These are phyloP conservation scores for Hamigera avellanea DNA, from an alignment of 495 filamentous ascomycete species.

Conservation along the genomic window DNA sequence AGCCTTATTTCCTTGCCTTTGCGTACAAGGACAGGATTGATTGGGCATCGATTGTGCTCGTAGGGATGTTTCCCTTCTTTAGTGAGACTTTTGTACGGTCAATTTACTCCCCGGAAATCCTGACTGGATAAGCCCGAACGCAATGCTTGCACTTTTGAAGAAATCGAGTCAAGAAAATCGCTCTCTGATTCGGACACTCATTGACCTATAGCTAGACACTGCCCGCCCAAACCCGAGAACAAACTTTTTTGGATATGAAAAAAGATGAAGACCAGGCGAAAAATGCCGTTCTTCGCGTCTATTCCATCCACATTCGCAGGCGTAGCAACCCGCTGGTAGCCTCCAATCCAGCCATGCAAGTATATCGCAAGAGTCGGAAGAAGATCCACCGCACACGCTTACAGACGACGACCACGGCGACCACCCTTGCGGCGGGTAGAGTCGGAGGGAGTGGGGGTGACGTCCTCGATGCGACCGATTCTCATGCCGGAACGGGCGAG, in stretches of 20 bases:
- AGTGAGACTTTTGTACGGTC: too few species aligned
- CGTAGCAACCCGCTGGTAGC: constrained; percentile 20
- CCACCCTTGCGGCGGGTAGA: constrained; percentile 98
- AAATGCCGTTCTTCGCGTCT: constrained; percentile 46
- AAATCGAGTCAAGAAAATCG: too few species aligned
- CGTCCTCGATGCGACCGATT: constrained; percentile 99
- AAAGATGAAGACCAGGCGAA: constrained; percentile 44
- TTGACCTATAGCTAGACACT: neutral
- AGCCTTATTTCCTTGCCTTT: too few species aligned
- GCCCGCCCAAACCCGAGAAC: constrained; percentile 11
- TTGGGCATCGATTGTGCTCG: too few species aligned
- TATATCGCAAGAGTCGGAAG: constrained; percentile 14
- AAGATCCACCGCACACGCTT: constrained; percentile 31
- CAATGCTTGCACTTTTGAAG: too few species aligned
- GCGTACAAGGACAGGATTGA: too few species aligned
- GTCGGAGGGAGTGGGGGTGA: constrained; percentile 97
- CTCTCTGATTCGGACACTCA: neutral
- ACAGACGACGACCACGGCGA: constrained; percentile 99
- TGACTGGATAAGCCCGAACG: too few species aligned
- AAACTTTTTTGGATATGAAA: constrained; percentile 31
- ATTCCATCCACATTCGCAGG: constrained; percentile 42
- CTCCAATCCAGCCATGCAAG: constrained; percentile 25
- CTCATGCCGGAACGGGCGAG: constrained; percentile 98
- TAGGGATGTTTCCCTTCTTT: too few species aligned
- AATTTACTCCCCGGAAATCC: too few species aligned